phyloP scores from a whole-genome alignment of 1,139 yeast species.

The Blastobotrys raffinosifermentans region DNA sequence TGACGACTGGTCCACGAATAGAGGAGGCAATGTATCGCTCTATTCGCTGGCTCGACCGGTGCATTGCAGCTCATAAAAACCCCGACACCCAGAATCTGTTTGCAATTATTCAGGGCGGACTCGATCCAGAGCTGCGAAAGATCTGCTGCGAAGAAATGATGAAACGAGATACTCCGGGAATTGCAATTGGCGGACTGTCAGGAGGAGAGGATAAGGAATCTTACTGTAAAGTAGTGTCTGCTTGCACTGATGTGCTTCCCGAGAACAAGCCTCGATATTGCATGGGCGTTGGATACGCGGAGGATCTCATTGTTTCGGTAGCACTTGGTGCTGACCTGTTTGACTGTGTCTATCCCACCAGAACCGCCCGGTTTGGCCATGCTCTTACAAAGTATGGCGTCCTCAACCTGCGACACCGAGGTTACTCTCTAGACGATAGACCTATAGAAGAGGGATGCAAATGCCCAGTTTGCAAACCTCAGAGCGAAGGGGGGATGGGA shows the following conservation, averaged over 20 bases:
- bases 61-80: slow-evolving; percentile 40
- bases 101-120: slow-evolving; percentile 43
- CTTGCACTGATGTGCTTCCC: slow-evolving; percentile 39
- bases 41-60: slow-evolving; percentile 41
- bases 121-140: slow-evolving; percentile 35
- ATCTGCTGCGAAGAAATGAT: slow-evolving; percentile 40
- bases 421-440: slow-evolving; percentile 32
- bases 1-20: slow-evolving; percentile 40
- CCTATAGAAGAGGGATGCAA: slow-evolving; percentile 39
- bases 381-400: slow-evolving; percentile 39
- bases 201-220: slow-evolving; percentile 41
- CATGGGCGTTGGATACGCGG: slow-evolving; percentile 46
- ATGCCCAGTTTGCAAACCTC: slow-evolving; percentile 38
- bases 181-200: slow-evolving; percentile 42
- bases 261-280: slow-evolving; percentile 40
- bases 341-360: slow-evolving; percentile 43
- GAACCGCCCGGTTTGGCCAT: slow-evolving; percentile 43
- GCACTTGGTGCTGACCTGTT: slow-evolving; percentile 43
- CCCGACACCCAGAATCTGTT: slow-evolving; percentile 40
- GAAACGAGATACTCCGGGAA: slow-evolving; percentile 41
- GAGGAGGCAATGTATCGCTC: slow-evolving; percentile 43
- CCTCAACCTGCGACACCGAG: slow-evolving; percentile 32
- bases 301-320: slow-evolving; percentile 41
- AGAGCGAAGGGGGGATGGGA: slow-evolving; percentile 33
- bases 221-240: slow-evolving; percentile 36